These are phyloP conservation scores for Euphorbia tirucalli DNA, from an alignment of 345 rosid species.

Conservation along the genomic window DNA sequence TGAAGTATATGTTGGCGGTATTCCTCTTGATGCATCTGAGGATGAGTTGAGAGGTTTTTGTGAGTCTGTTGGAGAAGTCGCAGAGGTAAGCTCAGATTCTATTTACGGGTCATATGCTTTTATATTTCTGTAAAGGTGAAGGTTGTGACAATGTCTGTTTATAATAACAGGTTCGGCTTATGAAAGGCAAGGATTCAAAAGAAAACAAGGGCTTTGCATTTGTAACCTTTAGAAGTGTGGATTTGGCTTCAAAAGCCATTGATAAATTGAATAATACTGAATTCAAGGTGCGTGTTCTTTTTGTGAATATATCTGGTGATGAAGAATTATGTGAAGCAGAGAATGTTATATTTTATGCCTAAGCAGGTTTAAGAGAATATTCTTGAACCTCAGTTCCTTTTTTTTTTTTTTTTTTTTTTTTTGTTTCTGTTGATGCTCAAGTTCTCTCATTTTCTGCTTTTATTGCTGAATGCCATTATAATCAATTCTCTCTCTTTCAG, in stretches of 20 bases:
- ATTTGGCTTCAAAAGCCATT: slow-evolving; percentile 77
- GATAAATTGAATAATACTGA: slow-evolving; percentile 65
- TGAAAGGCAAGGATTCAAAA: slow-evolving; percentile 79
- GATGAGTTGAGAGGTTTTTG: slow-evolving; percentile 70
- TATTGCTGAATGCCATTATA: slow-evolving; percentile 8
- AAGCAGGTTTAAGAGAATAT: not conserved
- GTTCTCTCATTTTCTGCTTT: slow-evolving; percentile 1
- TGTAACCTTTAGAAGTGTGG: slow-evolving; percentile 75
- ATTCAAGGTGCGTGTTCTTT: slow-evolving; percentile 53
- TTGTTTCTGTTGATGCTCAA: not conserved
- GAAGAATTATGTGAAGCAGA: not conserved
- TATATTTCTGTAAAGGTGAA: slow-evolving; percentile 9
- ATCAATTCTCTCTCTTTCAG: slow-evolving; percentile 34
- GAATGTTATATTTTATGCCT: not conserved
- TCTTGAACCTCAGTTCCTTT: not conserved
- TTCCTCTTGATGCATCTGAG: slow-evolving; percentile 71
- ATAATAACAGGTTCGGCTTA: slow-evolving; percentile 62
- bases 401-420: not conserved
- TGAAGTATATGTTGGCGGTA: slow-evolving; percentile 81
- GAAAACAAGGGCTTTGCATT: slow-evolving; percentile 84
- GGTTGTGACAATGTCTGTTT: slow-evolving; percentile 14
- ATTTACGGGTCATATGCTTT: not conserved
- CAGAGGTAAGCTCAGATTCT: slow-evolving; percentile 48
- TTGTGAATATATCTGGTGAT: not conserved
- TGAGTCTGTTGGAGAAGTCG: slow-evolving; percentile 79